These are phyloP conservation scores for Trichosanthes cucumerina DNA, from an alignment of 306 rosid genomes.

Conservation along the genomic window DNA sequence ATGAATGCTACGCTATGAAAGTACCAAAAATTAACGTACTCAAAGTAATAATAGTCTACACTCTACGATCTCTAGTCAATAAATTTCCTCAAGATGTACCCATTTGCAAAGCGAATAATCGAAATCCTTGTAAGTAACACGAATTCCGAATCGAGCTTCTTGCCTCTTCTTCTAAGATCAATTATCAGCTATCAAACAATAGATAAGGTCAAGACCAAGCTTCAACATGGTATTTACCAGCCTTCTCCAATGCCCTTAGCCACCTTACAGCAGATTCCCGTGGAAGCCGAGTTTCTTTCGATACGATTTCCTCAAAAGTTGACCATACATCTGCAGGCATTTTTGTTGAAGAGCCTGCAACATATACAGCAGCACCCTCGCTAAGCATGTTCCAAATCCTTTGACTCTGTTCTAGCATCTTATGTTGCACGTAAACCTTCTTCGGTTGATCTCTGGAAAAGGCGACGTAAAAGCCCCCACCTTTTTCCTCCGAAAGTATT, in stretches of 20 bases:
- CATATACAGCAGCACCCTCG: constrained; percentile 65
- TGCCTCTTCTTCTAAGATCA: background rate
- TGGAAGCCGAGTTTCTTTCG: constrained; percentile 48
- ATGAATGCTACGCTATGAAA: too few species aligned
- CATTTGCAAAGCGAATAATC: background rate
- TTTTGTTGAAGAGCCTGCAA: constrained; percentile 89
- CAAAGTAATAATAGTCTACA: too few species aligned
- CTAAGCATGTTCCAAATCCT: constrained; percentile 57
- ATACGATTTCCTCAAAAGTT: constrained; percentile 59
- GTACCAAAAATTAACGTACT: too few species aligned
- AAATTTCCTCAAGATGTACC: too few species aligned
- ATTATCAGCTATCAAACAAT: background rate
- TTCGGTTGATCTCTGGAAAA: constrained; percentile 79
- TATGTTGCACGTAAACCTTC: constrained; percentile 88
- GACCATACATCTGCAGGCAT: constrained; percentile 87
- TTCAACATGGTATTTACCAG: constrained; percentile 63
- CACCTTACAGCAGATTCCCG: constrained; percentile 60
- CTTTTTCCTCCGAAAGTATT: constrained; percentile 65
- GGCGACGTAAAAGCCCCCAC: constrained; percentile 79
- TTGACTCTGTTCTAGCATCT: constrained; percentile 58
- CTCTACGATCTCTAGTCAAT: too few species aligned
- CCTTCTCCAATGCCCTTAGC: constrained; percentile 59
- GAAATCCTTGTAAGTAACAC: background rate
- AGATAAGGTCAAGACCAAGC: constrained; percentile 58
- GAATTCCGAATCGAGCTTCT: background rate